A percentile compares a stretch with the other conserved stretches of the same genome.
Evolutionary conservation across 1,284 basidiomycete species (phyloP).

Genomic region (Afroboletus lepidellus): DNA sequence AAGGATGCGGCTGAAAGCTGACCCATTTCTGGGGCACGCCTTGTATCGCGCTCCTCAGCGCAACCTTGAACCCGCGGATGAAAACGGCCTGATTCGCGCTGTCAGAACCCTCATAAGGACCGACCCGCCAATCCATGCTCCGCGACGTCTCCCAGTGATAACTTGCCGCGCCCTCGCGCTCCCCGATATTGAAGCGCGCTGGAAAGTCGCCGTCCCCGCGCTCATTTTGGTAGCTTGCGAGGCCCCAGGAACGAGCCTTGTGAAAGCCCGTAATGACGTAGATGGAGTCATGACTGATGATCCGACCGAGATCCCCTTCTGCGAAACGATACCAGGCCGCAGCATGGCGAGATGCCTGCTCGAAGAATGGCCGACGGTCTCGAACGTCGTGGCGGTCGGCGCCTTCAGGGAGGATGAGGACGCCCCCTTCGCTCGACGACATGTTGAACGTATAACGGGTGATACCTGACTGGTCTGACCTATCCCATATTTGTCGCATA

Average conservation of each 20-base stretch:
- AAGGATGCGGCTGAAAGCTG: slow-evolving; percentile 7
- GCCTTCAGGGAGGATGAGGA: slow-evolving; percentile 29
- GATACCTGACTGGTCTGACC: slow-evolving; percentile 1
- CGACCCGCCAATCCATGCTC: slow-evolving; percentile 20
- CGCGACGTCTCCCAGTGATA: slow-evolving; percentile 19
- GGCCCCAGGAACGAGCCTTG: slow-evolving; percentile 25
- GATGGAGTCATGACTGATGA: slow-evolving; percentile 24
- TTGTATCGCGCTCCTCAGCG: slow-evolving; percentile 16
- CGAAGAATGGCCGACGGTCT: slow-evolving; percentile 14
- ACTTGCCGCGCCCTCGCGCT: slow-evolving; percentile 1
- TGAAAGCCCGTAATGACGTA: slow-evolving; percentile 29
- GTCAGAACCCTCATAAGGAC: slow-evolving; percentile 10
- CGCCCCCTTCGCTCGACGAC: slow-evolving; percentile 23
- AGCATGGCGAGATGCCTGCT: slow-evolving; percentile 21
- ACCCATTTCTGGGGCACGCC: slow-evolving; percentile 26
- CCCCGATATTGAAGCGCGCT: slow-evolving; percentile 17
- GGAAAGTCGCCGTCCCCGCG: slow-evolving; percentile 5
- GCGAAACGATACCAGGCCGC: slow-evolving; percentile 27
- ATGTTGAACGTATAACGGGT: slow-evolving; percentile 15
- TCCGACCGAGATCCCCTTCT: slow-evolving; percentile 20
- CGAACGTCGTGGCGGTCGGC: slow-evolving; percentile 23
- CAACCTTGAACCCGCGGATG: slow-evolving; percentile 31
- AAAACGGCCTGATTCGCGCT: slow-evolving; percentile 24
- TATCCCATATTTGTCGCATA: not conserved
- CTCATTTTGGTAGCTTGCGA: slow-evolving; percentile 23